Conservation (phyloP, 2,329 filamentous ascomycete genomes). For the Scedosporium dehoogii region DNA sequence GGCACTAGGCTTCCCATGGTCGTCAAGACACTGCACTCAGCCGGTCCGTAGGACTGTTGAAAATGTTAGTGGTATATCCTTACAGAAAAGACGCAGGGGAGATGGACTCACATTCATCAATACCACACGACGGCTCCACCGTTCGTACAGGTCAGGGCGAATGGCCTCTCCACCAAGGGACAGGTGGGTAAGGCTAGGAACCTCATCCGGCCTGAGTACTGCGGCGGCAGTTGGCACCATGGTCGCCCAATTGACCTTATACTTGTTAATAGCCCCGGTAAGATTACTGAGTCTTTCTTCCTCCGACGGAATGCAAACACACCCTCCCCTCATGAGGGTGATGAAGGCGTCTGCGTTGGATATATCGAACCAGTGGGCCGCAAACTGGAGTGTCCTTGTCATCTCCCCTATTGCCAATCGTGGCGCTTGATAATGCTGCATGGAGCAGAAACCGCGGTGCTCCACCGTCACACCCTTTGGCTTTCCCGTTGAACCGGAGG, state of each 20-base stretch:
- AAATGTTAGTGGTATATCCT: no score
- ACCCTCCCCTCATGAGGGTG: slow-evolving; percentile 14
- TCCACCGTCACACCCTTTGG: slow-evolving; percentile 38
- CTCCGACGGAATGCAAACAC: slow-evolving; percentile 15
- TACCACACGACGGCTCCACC: no score
- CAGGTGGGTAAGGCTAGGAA: slow-evolving; percentile 7
- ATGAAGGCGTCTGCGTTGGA: slow-evolving; percentile 5
- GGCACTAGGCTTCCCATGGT: slow-evolving; percentile 33
- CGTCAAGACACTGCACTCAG: slow-evolving; percentile 42
- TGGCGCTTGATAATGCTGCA: background rate
- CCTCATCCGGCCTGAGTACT: slow-evolving; percentile 6
- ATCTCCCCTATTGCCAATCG: background rate
- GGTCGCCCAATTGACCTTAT: slow-evolving; percentile 11
- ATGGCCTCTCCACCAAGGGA: slow-evolving; percentile 1
- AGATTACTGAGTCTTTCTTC: slow-evolving; percentile 12
- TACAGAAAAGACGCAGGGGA: no score
- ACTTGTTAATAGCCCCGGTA: slow-evolving; percentile 9
- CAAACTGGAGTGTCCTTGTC: slow-evolving; percentile 10
- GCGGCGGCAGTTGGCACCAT: slow-evolving; percentile 6
- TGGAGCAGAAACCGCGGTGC: background rate
- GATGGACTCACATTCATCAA: no score
- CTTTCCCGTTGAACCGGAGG: slow-evolving; percentile 39
- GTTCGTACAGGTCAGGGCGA: background rate
- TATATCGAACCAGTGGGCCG: slow-evolving; percentile 12
- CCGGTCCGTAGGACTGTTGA: slow-evolving; percentile 31